phyloP scores from a whole-genome alignment of 441 rosid species.

The Oxalis stricta region DNA sequence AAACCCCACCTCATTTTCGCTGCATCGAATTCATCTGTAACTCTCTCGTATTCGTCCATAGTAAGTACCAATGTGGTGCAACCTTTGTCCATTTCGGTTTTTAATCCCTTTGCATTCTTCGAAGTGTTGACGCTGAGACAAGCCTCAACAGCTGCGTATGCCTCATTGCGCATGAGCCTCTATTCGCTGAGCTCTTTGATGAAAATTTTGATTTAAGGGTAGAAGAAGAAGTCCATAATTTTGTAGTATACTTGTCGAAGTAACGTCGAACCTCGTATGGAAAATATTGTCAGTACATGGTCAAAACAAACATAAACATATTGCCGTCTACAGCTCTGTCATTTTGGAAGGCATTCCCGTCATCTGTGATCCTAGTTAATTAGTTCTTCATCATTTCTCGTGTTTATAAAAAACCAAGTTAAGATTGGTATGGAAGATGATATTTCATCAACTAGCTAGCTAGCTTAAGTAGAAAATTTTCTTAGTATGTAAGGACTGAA shows the following conservation, averaged over 20 bases:
- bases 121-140: slow-evolving; percentile 34
- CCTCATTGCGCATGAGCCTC: slow-evolving; percentile 43
- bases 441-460: no score
- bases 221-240: slow-evolving; percentile 19
- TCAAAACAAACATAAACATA: slow-evolving; percentile 57
- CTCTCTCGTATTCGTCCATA: slow-evolving; percentile 52
- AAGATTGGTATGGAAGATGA: no score
- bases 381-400: not conserved
- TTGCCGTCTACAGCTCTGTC: slow-evolving; percentile 38
- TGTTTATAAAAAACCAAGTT: not conserved
- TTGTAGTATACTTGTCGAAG: slow-evolving; percentile 25
- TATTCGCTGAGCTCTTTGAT: slow-evolving; percentile 41
- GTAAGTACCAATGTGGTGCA: slow-evolving; percentile 33
- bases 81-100: slow-evolving; percentile 46
- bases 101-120: slow-evolving; percentile 32
- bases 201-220: slow-evolving; percentile 41
- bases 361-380: not conserved
- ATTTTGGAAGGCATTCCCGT: slow-evolving; percentile 19
- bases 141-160: slow-evolving; percentile 44
- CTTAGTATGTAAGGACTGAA: no score
- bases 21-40: slow-evolving; percentile 34
- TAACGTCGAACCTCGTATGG: slow-evolving; percentile 34
- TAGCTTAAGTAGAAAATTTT: no score
- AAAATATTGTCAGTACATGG: slow-evolving; percentile 34
- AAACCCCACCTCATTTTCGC: slow-evolving; percentile 43